Evolutionary conservation across 345 rosid genomes (phyloP).

Genomic region (Brassica carinata): DNA sequence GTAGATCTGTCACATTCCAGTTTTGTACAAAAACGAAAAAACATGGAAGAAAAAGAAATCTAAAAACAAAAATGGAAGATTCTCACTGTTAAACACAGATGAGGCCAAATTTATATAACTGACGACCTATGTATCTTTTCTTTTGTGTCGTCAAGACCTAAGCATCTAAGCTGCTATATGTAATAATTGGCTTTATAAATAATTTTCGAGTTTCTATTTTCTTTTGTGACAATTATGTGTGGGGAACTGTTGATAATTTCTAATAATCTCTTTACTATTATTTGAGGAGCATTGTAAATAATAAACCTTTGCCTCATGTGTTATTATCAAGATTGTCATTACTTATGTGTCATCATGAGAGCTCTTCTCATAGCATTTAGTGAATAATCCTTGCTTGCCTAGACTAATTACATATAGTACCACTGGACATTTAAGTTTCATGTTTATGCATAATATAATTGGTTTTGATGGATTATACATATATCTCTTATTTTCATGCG

Average conservation of each 20-base stretch:
- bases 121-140: slow-evolving; percentile 18
- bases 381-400: no score
- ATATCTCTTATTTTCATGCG: no score
- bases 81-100: slow-evolving; percentile 26
- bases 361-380: no score
- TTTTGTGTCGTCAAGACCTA: slow-evolving; percentile 38
- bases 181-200: slow-evolving; percentile 33
- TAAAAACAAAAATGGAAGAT: slow-evolving; percentile 23
- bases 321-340: no score
- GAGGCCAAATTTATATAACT: slow-evolving; percentile 36
- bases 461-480: no score
- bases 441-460: no score
- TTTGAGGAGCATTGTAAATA: no score
- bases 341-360: no score
- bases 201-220: neutral
- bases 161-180: slow-evolving; percentile 36
- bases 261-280: neutral
- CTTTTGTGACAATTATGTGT: neutral
- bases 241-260: slow-evolving; percentile 15
- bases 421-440: no score
- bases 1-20: slow-evolving; percentile 36
- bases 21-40: slow-evolving; percentile 26
- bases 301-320: no score
- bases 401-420: no score
- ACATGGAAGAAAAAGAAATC: slow-evolving; percentile 1